Percentiles rank a stretch among this genome's conserved stretches.
These are phyloP conservation scores for Coniophora puteana DNA, from an alignment of 1,284 basidiomycete genomes.

Conservation along the genomic window DNA sequence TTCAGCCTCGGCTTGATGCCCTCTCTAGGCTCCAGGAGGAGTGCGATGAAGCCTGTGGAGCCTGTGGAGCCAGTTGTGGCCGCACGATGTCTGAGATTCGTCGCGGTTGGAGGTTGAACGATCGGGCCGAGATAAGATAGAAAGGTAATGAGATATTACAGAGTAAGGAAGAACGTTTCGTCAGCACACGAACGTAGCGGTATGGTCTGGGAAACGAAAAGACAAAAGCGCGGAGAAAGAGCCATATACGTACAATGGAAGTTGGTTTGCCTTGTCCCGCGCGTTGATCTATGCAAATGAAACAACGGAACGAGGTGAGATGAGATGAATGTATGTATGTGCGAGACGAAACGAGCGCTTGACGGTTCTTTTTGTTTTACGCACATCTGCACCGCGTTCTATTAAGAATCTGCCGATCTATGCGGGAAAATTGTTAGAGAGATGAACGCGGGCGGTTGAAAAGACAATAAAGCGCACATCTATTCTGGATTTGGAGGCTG, in stretches of 20 bases:
- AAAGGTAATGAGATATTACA: conserved; percentile 9
- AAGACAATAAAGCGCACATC: conserved; percentile 45
- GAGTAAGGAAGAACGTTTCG: no score
- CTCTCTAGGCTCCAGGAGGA: conserved; percentile 75
- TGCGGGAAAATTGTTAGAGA: conserved; percentile 12
- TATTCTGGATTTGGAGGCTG: conserved; percentile 88
- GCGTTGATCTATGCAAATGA: conserved; percentile 73
- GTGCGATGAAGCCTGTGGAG: conserved; percentile 78
- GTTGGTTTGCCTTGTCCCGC: conserved; percentile 87
- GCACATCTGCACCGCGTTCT: conserved; percentile 81
- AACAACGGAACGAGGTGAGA: neutral
- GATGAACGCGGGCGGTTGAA: neutral
- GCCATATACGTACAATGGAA: conserved; percentile 79
- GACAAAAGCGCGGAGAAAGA: no score
- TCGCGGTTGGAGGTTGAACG: conserved; percentile 10
- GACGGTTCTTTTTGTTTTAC: no score
- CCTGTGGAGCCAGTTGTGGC: conserved; percentile 94
- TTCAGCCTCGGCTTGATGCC: conserved; percentile 80
- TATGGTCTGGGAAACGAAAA: no score
- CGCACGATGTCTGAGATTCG: conserved; percentile 71
- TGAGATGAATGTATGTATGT: conserved; percentile 53
- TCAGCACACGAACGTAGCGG: no score
- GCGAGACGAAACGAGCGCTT: conserved; percentile 71
- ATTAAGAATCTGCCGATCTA: conserved; percentile 88
- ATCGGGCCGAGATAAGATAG: conserved; percentile 13